phyloP scores from a whole-genome alignment of 2,329 filamentous ascomycete genomes.

The Graphiopsis chlorocephala region DNA sequence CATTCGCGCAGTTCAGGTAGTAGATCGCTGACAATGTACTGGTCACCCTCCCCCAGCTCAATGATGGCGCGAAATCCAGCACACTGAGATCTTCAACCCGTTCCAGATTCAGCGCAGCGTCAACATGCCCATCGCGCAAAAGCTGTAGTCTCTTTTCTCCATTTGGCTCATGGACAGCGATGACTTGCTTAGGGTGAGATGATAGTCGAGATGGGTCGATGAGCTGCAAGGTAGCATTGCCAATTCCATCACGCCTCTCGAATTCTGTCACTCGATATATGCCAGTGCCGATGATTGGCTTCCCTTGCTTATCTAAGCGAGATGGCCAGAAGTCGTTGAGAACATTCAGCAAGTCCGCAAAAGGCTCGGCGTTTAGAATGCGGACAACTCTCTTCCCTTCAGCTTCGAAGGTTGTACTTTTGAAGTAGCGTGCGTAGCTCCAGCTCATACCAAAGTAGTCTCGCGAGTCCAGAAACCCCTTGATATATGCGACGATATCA shows the following conservation, averaged over 20 bases:
- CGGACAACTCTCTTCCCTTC: constrained; percentile 10
- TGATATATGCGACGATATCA: constrained; percentile 9
- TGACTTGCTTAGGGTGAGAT: constrained; percentile 2
- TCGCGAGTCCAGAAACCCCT: constrained; percentile 12
- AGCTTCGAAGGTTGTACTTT: constrained; percentile 10
- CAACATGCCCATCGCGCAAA: constrained; percentile 2
- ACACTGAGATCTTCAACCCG: constrained; percentile 10
- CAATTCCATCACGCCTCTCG: constrained; percentile 12
- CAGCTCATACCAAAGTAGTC: constrained; percentile 20
- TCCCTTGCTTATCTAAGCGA: constrained; percentile 9
- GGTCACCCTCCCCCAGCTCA: constrained; percentile 14
- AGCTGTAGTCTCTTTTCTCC: constrained; percentile 14
- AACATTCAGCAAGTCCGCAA: constrained; percentile 12
- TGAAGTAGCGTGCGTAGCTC: constrained; percentile 18
- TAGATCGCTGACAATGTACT: constrained; percentile 16
- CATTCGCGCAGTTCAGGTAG: constrained; percentile 16
- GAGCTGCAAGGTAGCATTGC: constrained; percentile 13
- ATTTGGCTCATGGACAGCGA: constrained; percentile 15
- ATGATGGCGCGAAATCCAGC: constrained; percentile 9
- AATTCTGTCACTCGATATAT: constrained; percentile 15
- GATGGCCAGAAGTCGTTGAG: constrained; percentile 19
- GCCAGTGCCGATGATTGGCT: constrained; percentile 16
- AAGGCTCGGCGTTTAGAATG: constrained; percentile 8
- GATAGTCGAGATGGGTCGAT: not conserved
- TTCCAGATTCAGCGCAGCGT: constrained; percentile 17